Percentiles rank a stretch among this genome's conserved stretches.
These are phyloP conservation scores for Phlebiopsis gigantea DNA, from an alignment of 768 basidiomycete species.

Conservation along the genomic window DNA sequence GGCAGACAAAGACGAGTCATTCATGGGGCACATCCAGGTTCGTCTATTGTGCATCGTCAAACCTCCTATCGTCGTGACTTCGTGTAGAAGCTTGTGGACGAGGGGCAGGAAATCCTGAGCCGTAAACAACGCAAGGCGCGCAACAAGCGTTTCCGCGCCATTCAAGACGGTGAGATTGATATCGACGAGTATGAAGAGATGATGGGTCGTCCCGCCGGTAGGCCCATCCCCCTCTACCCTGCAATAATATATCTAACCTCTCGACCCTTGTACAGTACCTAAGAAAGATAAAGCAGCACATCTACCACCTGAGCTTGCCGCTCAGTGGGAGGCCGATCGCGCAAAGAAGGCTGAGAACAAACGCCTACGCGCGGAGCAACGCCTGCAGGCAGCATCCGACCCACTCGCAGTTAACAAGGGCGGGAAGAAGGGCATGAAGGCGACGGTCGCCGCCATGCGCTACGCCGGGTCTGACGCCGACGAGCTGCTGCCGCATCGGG, in stretches of 20 bases:
- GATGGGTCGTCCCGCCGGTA: conserved; percentile 42
- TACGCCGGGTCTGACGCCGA: conserved; percentile 35
- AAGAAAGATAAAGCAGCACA: conserved; percentile 48
- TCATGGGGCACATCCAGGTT: conserved; percentile 52
- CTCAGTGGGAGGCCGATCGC: conserved; percentile 79
- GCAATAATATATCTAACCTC: background rate
- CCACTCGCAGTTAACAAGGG: conserved; percentile 57
- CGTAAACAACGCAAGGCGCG: conserved; percentile 41
- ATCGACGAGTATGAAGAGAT: conserved; percentile 26
- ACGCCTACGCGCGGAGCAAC: conserved; percentile 50
- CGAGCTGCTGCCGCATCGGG: conserved; percentile 39
- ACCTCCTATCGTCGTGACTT: background rate
- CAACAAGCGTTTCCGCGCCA: conserved; percentile 55
- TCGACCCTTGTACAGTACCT: conserved; percentile 29
- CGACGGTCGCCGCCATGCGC: conserved; percentile 52
- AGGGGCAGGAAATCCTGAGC: conserved; percentile 44
- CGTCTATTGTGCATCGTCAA: conserved; percentile 12
- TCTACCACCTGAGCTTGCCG: conserved; percentile 53
- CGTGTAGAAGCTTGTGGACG: conserved; percentile 54
- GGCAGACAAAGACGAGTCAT: conserved; percentile 50
- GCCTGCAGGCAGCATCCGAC: conserved; percentile 54
- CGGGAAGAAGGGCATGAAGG: conserved; percentile 65
- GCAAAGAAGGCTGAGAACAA: conserved; percentile 77
- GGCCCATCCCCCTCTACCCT: conserved; percentile 17
- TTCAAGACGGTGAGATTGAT: conserved; percentile 48